phyloP scores from a whole-genome alignment of 1,139 yeast species.

The Kurtzmaniella quercitrusa region DNA sequence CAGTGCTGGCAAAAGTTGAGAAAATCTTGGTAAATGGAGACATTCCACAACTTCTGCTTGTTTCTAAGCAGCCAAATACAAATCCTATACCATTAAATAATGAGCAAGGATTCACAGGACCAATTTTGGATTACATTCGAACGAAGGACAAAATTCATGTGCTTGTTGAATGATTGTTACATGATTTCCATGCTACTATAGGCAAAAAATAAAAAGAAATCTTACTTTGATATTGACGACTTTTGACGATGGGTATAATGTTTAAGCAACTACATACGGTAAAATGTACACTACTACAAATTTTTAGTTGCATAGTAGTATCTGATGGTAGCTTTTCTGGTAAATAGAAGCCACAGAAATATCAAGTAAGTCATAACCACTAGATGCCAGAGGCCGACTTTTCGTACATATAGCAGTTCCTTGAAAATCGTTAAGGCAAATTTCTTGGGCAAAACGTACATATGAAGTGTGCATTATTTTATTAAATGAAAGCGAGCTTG shows the following conservation, averaged over 20 bases:
- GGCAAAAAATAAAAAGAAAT: background rate
- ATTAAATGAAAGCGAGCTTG: too few relatives aligned
- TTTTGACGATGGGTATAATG: background rate
- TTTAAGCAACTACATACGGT: background rate
- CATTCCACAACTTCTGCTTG: slow-evolving; percentile 2
- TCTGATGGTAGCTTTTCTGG: too few relatives aligned
- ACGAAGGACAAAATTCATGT: slow-evolving; percentile 7
- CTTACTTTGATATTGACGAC: background rate
- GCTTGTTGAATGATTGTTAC: slow-evolving; percentile 4
- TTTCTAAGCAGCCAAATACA: slow-evolving; percentile 5
- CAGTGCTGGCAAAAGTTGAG: background rate
- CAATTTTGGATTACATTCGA: slow-evolving; percentile 6
- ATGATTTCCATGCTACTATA: background rate
- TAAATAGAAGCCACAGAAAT: too few relatives aligned
- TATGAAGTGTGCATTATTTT: too few relatives aligned
- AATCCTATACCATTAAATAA: slow-evolving; percentile 5
- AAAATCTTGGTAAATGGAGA: background rate
- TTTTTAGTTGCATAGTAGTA: too few relatives aligned
- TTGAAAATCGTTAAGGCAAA: too few relatives aligned
- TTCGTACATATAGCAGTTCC: too few relatives aligned
- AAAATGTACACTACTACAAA: too few relatives aligned
- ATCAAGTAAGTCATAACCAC: too few relatives aligned
- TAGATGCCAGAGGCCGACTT: too few relatives aligned
- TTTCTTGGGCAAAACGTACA: too few relatives aligned
- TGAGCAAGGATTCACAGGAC: slow-evolving; percentile 5